Evolutionary conservation across 768 basidiomycete genomes (phyloP).

Genomic region (Lactarius trivialis): DNA sequence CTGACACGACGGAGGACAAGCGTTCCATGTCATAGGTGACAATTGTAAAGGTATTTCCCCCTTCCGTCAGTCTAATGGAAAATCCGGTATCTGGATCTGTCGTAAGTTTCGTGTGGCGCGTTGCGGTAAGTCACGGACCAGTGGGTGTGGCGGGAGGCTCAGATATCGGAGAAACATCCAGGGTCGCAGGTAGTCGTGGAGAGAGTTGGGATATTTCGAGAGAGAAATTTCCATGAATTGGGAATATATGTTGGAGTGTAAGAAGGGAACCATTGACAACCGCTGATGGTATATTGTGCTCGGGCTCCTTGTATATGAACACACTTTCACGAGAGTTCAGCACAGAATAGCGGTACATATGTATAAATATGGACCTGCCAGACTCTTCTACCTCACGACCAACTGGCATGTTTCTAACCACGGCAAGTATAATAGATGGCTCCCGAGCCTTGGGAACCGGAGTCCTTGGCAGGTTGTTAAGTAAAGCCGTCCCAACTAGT

Average conservation of each 20-base stretch:
- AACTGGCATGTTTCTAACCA: neutral
- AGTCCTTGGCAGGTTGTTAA: neutral
- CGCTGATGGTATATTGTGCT: neutral
- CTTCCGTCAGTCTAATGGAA: constrained; percentile 7
- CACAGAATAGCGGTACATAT: neutral
- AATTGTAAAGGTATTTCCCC: constrained; percentile 1
- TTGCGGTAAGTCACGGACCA: constrained; percentile 6
- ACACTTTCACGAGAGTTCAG: constrained; percentile 9
- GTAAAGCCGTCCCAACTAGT: constrained; percentile 4
- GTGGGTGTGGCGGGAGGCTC: neutral
- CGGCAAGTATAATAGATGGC: constrained; percentile 1
- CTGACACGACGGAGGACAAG: constrained; percentile 8
- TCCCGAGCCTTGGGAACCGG: neutral
- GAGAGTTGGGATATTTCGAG: constrained; percentile 18
- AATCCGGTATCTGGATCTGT: constrained; percentile 8
- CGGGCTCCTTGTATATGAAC: constrained; percentile 11
- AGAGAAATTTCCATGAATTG: constrained; percentile 15
- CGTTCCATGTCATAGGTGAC: constrained; percentile 13
- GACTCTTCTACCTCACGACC: neutral
- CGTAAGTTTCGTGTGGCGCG: neutral
- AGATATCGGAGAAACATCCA: neutral
- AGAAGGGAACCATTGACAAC: neutral
- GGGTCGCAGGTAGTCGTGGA: neutral
- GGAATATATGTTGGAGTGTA: constrained; percentile 15
- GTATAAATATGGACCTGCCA: constrained; percentile 11